Percentiles rank a stretch among this genome's conserved stretches.
These are phyloP conservation scores for Thraustochytrium sp. DNA, from an alignment of 352 stramenopile genomes.

Conservation along the genomic window DNA sequence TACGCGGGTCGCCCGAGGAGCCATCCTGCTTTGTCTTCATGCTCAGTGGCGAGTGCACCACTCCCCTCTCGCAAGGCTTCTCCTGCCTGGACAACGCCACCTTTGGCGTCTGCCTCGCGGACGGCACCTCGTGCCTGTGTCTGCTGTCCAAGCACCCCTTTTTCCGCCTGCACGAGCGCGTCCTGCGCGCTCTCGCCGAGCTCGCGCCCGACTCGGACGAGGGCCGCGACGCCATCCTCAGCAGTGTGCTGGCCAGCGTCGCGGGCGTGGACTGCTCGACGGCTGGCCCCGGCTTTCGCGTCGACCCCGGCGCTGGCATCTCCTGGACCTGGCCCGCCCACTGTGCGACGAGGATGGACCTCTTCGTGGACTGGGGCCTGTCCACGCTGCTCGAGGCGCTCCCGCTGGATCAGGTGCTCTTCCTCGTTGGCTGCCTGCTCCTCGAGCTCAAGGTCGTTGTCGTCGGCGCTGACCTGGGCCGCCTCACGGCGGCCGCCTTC, in stretches of 20 bases:
- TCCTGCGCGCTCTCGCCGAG: neutral
- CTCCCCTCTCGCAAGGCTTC: neutral
- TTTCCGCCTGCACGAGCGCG: neutral
- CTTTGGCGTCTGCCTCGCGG: slow-evolving; percentile 1
- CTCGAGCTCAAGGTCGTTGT: slow-evolving; percentile 35
- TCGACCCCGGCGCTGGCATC: neutral
- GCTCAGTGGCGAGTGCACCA: slow-evolving; percentile 11
- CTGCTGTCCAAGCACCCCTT: slow-evolving; percentile 7
- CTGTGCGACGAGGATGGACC: neutral
- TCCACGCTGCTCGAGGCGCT: neutral
- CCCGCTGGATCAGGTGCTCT: slow-evolving; percentile 25
- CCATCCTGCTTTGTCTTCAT: slow-evolving; percentile 12
- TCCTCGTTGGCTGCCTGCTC: slow-evolving; percentile 12
- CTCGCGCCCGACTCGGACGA: neutral
- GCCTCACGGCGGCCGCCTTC: neutral
- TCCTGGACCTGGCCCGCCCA: neutral
- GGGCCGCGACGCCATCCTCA: neutral
- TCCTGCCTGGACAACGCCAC: slow-evolving; percentile 23
- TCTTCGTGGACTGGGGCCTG: slow-evolving; percentile 10
- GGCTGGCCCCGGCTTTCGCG: neutral
- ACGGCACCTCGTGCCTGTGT: neutral
- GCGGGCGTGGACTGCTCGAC: neutral
- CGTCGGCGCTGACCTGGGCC: neutral
- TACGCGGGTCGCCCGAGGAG: neutral
- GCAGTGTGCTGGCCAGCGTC: neutral